Base-by-base conservation (phyloP, 2,329 filamentous ascomycete genomes). In the Elsinoe necatrix region DNA sequence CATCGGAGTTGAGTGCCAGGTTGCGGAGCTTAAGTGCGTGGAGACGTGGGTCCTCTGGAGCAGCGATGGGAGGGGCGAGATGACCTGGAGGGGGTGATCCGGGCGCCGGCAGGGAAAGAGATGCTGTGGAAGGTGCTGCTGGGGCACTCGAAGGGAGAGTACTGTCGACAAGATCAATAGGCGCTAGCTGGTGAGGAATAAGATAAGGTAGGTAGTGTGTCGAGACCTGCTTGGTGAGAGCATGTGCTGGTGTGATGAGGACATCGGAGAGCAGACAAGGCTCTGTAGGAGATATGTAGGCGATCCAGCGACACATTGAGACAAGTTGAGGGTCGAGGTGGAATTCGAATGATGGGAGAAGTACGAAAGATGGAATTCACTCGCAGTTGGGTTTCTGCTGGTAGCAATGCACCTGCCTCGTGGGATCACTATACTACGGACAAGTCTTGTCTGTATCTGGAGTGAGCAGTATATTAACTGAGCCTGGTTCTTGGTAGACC, bases 151-250 rank as follows among this genome's bases (percentile, higher is more conserved):
- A n/a, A 29, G 25, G n/a, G 11, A 68, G n/a, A n/a, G n/a, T 66
- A 42, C 73, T 65, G 34, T 71, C 63, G 2, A 75, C 70, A 3
- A 41, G 31, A 16, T 55, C 51, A 14, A 39, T 29, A 48, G 29
- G 7, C 50, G 57, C 12, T 43, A 55, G 21, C 43, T 76, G 69
- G 58, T 79, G 76, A 3, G 76, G 73, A 35, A 80, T 69, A 1
- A 79, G 70, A n/a, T 73, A 68, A 0, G 78, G 78, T 1, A 81
- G 72, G 61, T 80, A 80, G 63, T 80, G 78, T 50, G 79, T 75
- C 54, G 74, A 69, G 52, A 75, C 71, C 66, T 77, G 75, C 57
- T 75, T 73, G 57, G 70, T 67, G 4, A 77, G 67, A 16, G 71
- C 65, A 60, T 77, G 72, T 12, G 67, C 66, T 21, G 72, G 71